Evolutionary conservation across 306 rosid genomes (phyloP).

Genomic region (Vicia faba): DNA sequence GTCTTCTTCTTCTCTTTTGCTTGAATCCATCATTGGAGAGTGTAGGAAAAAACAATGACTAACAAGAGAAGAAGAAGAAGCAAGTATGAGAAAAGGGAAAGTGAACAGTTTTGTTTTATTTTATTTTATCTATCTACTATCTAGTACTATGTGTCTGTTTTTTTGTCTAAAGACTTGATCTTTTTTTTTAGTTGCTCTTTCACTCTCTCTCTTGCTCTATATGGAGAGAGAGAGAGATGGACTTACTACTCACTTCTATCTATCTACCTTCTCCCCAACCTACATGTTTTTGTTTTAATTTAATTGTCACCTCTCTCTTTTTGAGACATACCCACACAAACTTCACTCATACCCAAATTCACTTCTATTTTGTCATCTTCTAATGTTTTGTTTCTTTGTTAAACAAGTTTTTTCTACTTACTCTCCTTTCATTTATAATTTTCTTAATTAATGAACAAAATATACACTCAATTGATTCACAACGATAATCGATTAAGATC

Average conservation of each 20-base stretch:
- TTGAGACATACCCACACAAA: background rate
- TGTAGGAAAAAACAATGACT: background rate
- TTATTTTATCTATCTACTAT: background rate
- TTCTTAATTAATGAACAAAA: too few species aligned
- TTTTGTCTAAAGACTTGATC: background rate
- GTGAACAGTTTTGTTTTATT: background rate
- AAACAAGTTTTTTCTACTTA: too few species aligned
- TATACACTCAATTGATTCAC: too few species aligned
- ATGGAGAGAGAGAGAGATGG: background rate
- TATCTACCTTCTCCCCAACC: background rate
- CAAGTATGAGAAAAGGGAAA: background rate
- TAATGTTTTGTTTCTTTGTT: too few species aligned
- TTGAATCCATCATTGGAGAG: conserved; percentile 62
- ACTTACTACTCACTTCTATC: background rate
- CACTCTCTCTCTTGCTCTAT: background rate
- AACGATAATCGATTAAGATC: too few species aligned
- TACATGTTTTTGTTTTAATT: background rate
- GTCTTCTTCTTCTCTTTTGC: conserved; percentile 74
- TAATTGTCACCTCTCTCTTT: background rate
- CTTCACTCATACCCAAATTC: background rate
- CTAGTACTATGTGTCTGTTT: conserved; percentile 5
- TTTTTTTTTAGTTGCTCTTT: background rate
- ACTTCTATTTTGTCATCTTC: background rate
- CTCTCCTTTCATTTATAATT: too few species aligned
- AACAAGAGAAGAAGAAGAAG: conserved; percentile 8